Evolutionary conservation across 495 filamentous ascomycete genomes (phyloP), one percentile per base, ranked within the genome.

Genomic region (Mytilinidion resinicola): DNA sequence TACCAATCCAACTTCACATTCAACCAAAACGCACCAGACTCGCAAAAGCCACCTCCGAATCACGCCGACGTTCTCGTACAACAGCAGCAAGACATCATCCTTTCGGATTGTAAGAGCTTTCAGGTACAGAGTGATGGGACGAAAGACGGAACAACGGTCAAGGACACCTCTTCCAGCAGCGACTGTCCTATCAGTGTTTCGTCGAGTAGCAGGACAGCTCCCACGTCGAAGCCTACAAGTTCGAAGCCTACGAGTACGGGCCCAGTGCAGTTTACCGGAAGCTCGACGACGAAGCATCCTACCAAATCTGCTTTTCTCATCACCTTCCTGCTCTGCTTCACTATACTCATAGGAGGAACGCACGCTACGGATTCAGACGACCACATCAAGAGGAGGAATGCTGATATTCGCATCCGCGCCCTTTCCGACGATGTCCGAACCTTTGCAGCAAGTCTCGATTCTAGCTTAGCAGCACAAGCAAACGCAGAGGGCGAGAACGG

Each of bases 1-100:
- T 62, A 56, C 38, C 21, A 47, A 19, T 62, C 59, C 8, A 62
- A 62, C 46, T 62, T 62, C 42, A 62, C 59, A 9, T 62, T 62
- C 36, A 25, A 19, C 3, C 59, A 62, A 41, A 62, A 62, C 20
- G 59, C 59, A 8, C 59, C 59, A 3, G 59, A 62, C 39, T 34
- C 54, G 11, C 4, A 46, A 1, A 47, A 46, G 19, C 59, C 59
- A 14, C 25, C 54, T 3, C 59, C 59, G 3, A 53, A 51, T 19
- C n/a, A 52, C 21, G n/a, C 38, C 3, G 59, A 62, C 53, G 44
- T 42, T 36, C 53, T n/a, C 3, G 39, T 62, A 19, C 14, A 33
- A 9, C 59, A 62, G 49, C 47, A 56, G 11, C 59, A 62, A 49
- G 37, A 62, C 19, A 30, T 62, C 15, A 30, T 51, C 30, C 30